Base-by-base conservation (phyloP, 192 early-diverging fungal genomes). In the Backusella macrospora region DNA sequence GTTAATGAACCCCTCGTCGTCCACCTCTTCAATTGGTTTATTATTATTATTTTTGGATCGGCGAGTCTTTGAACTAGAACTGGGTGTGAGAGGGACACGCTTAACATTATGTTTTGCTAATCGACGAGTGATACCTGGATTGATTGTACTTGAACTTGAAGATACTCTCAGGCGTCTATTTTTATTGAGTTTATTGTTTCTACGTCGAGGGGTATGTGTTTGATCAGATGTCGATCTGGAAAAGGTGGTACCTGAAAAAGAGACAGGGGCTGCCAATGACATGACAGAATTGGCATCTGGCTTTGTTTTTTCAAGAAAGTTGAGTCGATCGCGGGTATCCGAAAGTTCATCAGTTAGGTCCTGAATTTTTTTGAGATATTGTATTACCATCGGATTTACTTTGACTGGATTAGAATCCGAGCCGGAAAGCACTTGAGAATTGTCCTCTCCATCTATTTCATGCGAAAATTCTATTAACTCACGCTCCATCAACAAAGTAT, bases 401-500 rank as follows among this genome's bases (percentile, higher is more conserved):
- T 75, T 55, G 21, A 82, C 65, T 34, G 26, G 14, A 34, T 47
- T 68, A 12, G 67, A 45, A 14, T 45, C 45, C n/a, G 13, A 40
- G 40, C 18, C 37, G n/a, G 65, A 38, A 39, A 38, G 12, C 9
- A n/a, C 6, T 13, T 40, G 38, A 44, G 81, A 59, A 23, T 45
- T 26, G 43, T 37, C 42, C 34, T 23, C 49, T 48, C 40, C 70
- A 14, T 78, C 74, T 34, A 82, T 68, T 23, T 83, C 81, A 18
- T 49, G 42, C 64, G 76, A 47, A 29, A 81, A 77, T 13, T 77
- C 75, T 7, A 70, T 70, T 13, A 80, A 70, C 55, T 83, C 83
- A 23, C 80, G 78, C 47, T 88, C 85, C 47, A 88, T 83, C 44
- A 86, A 49, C n/a, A 88, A 71, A 5, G 85, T 85, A 65, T 90